Conservation (phyloP, 2,329 filamentous ascomycete species). For the Aspergillus ochraceoroseus region DNA sequence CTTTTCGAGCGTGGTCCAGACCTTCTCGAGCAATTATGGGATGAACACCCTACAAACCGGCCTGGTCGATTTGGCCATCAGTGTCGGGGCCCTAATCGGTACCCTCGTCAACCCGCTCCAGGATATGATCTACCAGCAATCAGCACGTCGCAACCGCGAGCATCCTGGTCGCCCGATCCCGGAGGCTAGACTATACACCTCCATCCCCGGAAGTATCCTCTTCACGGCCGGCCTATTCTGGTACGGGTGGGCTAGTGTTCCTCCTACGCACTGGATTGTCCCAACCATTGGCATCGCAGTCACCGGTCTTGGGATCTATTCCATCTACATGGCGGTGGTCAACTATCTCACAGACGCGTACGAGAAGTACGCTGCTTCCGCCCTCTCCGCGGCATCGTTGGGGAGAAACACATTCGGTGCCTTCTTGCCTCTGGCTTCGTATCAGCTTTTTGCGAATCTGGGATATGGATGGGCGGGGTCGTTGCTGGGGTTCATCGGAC, state of each 20-base stretch:
- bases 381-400: slow-evolving; percentile 45
- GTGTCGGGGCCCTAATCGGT: slow-evolving; percentile 41
- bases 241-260: slow-evolving; percentile 34
- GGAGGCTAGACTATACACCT: slow-evolving; percentile 43
- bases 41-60: slow-evolving; percentile 36
- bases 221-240: slow-evolving; percentile 35
- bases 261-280: slow-evolving; percentile 34
- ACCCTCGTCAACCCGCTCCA: slow-evolving; percentile 41
- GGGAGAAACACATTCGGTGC: slow-evolving; percentile 46
- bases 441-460: slow-evolving; percentile 38
- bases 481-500: slow-evolving; percentile 43
- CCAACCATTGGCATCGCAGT: slow-evolving; percentile 31
- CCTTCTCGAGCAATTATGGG: slow-evolving; percentile 38
- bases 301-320: slow-evolving; percentile 42
- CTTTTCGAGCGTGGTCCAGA: slow-evolving; percentile 41
- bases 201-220: slow-evolving; percentile 40
- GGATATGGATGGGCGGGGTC: slow-evolving; percentile 44
- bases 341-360: slow-evolving; percentile 50
- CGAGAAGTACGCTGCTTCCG: slow-evolving; percentile 46
- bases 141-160: slow-evolving; percentile 31
- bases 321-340: slow-evolving; percentile 46
- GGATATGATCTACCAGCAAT: slow-evolving; percentile 27
- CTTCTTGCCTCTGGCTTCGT: slow-evolving; percentile 45
- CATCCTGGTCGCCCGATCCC: slow-evolving; percentile 39
- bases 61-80: slow-evolving; percentile 42